Conservation (phyloP, 139 green algal genomes). For the Bryopsis sp. region DNA sequence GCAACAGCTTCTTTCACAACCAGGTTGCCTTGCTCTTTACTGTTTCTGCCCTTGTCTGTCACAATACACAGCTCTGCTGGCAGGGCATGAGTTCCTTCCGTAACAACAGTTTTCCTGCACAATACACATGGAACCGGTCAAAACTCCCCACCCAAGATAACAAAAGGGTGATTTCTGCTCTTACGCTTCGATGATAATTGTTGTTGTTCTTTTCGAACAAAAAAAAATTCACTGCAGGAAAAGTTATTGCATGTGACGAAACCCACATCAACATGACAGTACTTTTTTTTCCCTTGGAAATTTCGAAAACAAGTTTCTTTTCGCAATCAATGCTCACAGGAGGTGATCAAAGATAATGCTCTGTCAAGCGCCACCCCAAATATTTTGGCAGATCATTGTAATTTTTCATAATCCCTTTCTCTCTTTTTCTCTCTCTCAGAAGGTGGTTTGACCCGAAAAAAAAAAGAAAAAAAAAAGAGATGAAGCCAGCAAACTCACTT, state of each 20-base stretch:
- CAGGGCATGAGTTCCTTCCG: slow-evolving; percentile 12
- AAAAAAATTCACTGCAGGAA: no score
- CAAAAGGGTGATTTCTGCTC: no score
- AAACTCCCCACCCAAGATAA: not conserved
- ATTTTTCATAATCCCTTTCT: not conserved
- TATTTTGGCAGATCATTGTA: slow-evolving; percentile 2
- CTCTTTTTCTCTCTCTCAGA: no score
- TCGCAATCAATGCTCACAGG: no score
- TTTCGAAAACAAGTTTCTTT: no score
- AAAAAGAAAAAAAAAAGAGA: not conserved
- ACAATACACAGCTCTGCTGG: slow-evolving; percentile 31
- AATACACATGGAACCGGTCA: not conserved
- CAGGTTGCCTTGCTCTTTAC: slow-evolving; percentile 73
- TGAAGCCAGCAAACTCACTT: slow-evolving; percentile 27
- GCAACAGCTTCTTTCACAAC: slow-evolving; percentile 77
- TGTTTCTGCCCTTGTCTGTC: slow-evolving; percentile 45
- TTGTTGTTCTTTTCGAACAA: no score
- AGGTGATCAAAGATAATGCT: no score
- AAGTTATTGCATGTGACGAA: not conserved
- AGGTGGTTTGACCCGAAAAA: not conserved
- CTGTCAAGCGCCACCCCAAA: not conserved
- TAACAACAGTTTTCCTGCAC: not conserved
- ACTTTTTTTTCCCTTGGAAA: no score
- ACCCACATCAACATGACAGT: not conserved
- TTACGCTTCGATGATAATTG: no score